Conservation (phyloP, 805 yeast species). For the Helenozyma rhizophorensis region DNA sequence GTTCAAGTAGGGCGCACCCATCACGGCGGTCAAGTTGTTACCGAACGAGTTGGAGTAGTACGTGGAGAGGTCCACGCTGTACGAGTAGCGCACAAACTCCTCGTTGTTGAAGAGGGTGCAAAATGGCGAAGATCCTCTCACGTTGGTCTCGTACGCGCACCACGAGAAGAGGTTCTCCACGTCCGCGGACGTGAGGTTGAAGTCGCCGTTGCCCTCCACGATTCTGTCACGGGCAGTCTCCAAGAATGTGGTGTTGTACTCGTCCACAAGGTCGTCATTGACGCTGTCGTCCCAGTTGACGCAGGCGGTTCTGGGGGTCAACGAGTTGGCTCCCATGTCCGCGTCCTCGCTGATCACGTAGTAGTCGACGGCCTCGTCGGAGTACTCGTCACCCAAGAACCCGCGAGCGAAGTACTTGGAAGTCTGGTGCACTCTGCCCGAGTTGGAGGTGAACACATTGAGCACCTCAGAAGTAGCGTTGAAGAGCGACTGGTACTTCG, state of each 20-base stretch:
- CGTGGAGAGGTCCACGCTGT: conserved; percentile 52
- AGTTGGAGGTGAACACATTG: conserved; percentile 53
- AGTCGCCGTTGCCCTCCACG: conserved; percentile 49
- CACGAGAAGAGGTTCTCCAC: conserved; percentile 49
- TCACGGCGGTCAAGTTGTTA: conserved; percentile 48
- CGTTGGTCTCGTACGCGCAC: conserved; percentile 76
- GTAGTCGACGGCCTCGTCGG: conserved; percentile 26
- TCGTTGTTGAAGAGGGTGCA: conserved; percentile 66
- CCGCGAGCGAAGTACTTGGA: conserved; percentile 57
- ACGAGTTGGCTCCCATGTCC: conserved; percentile 51
- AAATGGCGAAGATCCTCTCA: conserved; percentile 60
- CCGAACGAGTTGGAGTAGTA: conserved; percentile 68
- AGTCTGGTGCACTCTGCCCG: conserved; percentile 52
- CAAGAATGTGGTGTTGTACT: conserved; percentile 42
- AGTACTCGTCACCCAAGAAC: conserved; percentile 45
- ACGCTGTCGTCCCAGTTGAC: conserved; percentile 30
- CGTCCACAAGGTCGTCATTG: conserved; percentile 20
- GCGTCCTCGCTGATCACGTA: conserved; percentile 45
- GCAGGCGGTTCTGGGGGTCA: conserved; percentile 51
- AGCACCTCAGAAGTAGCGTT: conserved; percentile 25
- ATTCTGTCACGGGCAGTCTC: conserved; percentile 54
- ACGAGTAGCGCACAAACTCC: conserved; percentile 61
- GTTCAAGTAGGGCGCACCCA: conserved; percentile 55
- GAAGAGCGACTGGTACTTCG: conserved; percentile 46
- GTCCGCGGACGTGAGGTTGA: conserved; percentile 49